Evolutionary conservation across 768 basidiomycete genomes (phyloP).

Genomic region (Harrya chromipes): DNA sequence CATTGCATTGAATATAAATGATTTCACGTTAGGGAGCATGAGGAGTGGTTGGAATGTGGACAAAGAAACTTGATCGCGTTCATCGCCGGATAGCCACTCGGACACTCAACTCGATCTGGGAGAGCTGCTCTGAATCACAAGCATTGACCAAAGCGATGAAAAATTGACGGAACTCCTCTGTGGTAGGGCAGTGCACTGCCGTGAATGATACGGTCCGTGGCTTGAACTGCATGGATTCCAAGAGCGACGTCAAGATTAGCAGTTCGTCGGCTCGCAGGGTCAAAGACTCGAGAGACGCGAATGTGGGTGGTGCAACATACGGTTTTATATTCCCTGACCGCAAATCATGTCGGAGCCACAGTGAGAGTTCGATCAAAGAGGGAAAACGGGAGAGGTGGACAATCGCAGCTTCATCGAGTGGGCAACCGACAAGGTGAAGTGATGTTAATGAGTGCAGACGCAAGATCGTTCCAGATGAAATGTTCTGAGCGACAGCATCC

Average conservation of each 20-base stretch:
- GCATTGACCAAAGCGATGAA: slow-evolving; percentile 17
- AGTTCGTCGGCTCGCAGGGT: slow-evolving; percentile 9
- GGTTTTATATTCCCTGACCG: slow-evolving; percentile 15
- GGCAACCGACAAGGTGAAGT: slow-evolving; percentile 10
- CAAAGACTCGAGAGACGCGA: slow-evolving; percentile 11
- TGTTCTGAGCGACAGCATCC: not conserved
- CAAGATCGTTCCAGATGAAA: slow-evolving; percentile 13
- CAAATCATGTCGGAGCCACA: slow-evolving; percentile 13
- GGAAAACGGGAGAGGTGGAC: slow-evolving; percentile 22
- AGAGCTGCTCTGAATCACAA: slow-evolving; percentile 11
- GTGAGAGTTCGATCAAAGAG: slow-evolving; percentile 11
- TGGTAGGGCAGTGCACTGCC: slow-evolving; percentile 5
- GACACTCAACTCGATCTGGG: slow-evolving; percentile 6
- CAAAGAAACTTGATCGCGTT: slow-evolving; percentile 6
- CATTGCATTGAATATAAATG: slow-evolving; percentile 16
- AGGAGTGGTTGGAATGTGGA: slow-evolving; percentile 22
- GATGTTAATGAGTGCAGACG: not conserved
- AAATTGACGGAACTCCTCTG: slow-evolving; percentile 21
- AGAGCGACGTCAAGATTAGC: slow-evolving; percentile 16
- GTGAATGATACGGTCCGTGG: slow-evolving; percentile 16
- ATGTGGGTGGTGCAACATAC: slow-evolving; percentile 13
- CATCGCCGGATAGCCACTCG: not conserved
- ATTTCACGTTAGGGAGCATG: slow-evolving; percentile 4
- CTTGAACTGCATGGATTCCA: slow-evolving; percentile 19
- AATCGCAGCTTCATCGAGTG: slow-evolving; percentile 17